Conservation (phyloP, 805 yeast species). For the Kodamaea restingae region DNA sequence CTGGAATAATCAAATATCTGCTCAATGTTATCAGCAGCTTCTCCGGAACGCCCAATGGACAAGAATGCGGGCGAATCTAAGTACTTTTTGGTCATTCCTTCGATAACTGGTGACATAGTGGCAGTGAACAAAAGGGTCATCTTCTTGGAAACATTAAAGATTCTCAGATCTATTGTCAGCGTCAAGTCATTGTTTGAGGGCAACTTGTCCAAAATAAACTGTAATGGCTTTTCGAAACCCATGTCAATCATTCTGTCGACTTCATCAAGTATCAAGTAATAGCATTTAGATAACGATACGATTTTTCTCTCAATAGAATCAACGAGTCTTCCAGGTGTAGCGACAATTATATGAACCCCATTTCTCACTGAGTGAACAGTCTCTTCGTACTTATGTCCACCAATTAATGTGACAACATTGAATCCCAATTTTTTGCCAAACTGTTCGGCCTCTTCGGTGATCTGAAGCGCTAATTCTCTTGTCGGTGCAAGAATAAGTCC, state of each 20-base stretch:
- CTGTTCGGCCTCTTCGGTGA: conserved; percentile 59
- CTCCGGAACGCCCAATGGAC: conserved; percentile 63
- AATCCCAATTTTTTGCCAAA: conserved; percentile 41
- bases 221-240: conserved; percentile 85
- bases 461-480: conserved; percentile 89
- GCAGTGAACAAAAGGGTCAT: conserved; percentile 93
- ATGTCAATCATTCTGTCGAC: conserved; percentile 94
- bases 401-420: conserved; percentile 66
- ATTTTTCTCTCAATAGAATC: conserved; percentile 74
- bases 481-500: conserved; percentile 86
- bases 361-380: conserved; percentile 55
- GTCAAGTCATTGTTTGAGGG: conserved; percentile 35
- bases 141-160: conserved; percentile 35
- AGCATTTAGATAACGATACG: conserved; percentile 55
- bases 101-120: conserved; percentile 76
- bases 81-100: conserved; percentile 60
- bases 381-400: conserved; percentile 83
- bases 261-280: conserved; percentile 79
- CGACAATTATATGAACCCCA: conserved; percentile 78
- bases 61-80: conserved; percentile 59
- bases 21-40: conserved; percentile 61
- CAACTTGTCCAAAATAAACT: conserved; percentile 52
- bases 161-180: conserved; percentile 30
- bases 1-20: conserved; percentile 54
- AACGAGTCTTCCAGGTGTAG: conserved; percentile 89